Evolutionary conservation across 169 alveolate species (phyloP).

Genomic region (Eimeria acervulina): DNA sequence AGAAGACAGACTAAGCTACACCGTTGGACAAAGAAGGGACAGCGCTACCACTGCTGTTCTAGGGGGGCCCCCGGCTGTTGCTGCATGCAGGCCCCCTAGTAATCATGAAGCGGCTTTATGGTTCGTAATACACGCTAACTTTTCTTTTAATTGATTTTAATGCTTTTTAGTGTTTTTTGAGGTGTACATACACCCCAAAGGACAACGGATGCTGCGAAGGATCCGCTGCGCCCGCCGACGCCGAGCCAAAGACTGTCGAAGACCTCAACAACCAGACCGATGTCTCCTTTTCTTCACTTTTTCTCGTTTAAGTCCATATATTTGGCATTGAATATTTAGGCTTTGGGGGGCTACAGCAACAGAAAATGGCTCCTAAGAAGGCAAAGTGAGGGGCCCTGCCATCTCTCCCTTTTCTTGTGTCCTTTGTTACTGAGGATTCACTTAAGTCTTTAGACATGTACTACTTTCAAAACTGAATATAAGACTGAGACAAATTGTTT

Average conservation of each 20-base stretch:
- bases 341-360: neutral
- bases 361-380: conserved; percentile 67
- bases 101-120: neutral
- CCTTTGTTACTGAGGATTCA: neutral
- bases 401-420: neutral
- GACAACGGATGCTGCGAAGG: neutral
- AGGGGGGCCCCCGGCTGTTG: neutral
- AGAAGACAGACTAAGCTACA: neutral
- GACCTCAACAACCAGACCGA: neutral
- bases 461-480: neutral
- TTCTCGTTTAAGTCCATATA: neutral
- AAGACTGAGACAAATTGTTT: neutral
- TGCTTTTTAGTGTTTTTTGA: neutral
- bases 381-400: neutral
- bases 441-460: neutral
- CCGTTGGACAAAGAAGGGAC: neutral
- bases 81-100: neutral
- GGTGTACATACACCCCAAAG: neutral
- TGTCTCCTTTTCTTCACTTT: neutral
- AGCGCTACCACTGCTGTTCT: neutral
- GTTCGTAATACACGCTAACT: neutral
- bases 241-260: conserved; percentile 1
- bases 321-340: neutral
- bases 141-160: neutral
- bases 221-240: conserved; percentile 11